phyloP scores from a whole-genome alignment of 106 monocot genomes.

The Dactylorhiza incarnata region DNA sequence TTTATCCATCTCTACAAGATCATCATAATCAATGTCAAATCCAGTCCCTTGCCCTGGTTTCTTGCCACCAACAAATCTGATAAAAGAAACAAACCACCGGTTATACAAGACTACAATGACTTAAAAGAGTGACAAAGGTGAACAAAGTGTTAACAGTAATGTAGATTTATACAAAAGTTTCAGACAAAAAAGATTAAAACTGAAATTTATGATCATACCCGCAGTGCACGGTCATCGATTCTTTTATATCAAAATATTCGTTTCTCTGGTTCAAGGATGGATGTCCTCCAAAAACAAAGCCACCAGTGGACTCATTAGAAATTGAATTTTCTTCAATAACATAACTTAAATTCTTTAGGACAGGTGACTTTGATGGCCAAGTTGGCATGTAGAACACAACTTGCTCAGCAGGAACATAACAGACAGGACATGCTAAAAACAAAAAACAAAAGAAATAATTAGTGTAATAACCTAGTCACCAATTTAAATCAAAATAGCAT shows the following conservation, averaged over 20 bases:
- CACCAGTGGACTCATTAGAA: conserved; percentile 30
- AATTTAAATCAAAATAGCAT: background rate
- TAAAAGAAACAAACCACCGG: background rate
- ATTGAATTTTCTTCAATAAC: conserved; percentile 37
- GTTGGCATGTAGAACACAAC: conserved; percentile 58
- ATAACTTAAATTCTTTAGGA: conserved; percentile 55
- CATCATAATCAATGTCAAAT: conserved; percentile 72
- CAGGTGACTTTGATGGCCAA: conserved; percentile 55
- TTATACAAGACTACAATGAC: background rate
- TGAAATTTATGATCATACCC: conserved; percentile 44
- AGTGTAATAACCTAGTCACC: background rate
- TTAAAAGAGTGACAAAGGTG: conserved; percentile 1
- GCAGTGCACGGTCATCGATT: conserved; percentile 74
- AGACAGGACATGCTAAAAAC: conserved; percentile 75
- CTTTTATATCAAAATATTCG: conserved; percentile 48
- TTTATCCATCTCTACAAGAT: conserved; percentile 85
- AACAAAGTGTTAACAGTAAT: background rate
- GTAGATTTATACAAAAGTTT: background rate
- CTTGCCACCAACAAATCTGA: conserved; percentile 77
- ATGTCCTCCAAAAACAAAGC: conserved; percentile 63
- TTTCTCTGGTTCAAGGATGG: conserved; percentile 57
- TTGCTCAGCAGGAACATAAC: conserved; percentile 73
- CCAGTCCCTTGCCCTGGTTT: conserved; percentile 70
- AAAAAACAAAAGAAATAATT: conserved; percentile 10
- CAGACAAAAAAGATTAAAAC: background rate